A percentile compares a stretch with the other conserved stretches of the same genome.
Conservation (phyloP, 2,329 filamentous ascomycete species). For the Ceratocystis cacaofunesta region DNA sequence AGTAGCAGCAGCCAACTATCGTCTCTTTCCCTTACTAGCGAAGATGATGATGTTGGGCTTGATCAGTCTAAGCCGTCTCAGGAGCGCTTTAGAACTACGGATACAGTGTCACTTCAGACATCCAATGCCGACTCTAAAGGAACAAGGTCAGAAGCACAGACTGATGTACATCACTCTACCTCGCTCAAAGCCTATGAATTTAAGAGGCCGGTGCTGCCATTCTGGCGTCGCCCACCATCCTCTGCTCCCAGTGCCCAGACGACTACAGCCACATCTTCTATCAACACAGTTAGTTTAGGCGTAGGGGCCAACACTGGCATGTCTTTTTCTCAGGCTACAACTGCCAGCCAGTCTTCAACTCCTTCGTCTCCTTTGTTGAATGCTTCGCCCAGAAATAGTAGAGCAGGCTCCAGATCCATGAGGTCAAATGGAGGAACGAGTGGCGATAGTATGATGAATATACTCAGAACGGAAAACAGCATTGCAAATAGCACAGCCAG, state of each 20-base stretch:
- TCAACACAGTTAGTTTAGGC: constrained; percentile 17
- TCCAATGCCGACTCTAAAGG: background rate
- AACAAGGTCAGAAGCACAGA: too few relatives aligned
- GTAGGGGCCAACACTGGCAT: constrained; percentile 17
- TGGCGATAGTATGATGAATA: background rate
- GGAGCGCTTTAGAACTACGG: background rate
- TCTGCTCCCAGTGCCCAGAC: background rate
- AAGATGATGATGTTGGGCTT: background rate
- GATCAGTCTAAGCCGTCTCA: background rate
- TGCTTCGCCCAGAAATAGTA: constrained; percentile 17
- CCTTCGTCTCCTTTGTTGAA: constrained; percentile 23
- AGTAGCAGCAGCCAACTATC: background rate
- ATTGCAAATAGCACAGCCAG: background rate
- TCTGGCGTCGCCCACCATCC: constrained; percentile 1
- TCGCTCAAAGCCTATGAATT: background rate
- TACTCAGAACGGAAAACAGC: background rate
- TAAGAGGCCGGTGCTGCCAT: background rate
- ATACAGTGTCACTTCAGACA: background rate
- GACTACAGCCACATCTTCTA: background rate
- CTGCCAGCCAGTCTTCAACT: constrained; percentile 24
- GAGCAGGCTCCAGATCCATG: background rate
- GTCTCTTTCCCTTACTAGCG: background rate
- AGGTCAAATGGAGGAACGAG: constrained; percentile 1
- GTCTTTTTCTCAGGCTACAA: constrained; percentile 32
- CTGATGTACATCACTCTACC: background rate